Evolutionary conservation across 2,329 filamentous ascomycete species (phyloP), one percentile per base, ranked within the genome.

Genomic region (Thermomyces lanuginosus): DNA sequence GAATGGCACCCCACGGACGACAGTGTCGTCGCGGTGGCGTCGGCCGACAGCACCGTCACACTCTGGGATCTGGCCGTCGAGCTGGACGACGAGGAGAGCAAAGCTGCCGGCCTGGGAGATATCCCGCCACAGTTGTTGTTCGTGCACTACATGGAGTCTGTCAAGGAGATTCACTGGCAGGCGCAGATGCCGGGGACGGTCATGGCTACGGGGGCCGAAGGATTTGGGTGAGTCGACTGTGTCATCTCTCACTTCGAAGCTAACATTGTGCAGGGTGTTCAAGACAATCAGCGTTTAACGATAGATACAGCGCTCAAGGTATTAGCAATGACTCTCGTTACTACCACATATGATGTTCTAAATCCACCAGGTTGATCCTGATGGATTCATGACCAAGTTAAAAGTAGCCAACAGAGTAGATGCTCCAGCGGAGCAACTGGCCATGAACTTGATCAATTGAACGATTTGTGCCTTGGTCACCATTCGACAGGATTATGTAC

Each of bases 1-100:
- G 84, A 95, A 59, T 98, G 89, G 86, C 86, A 95, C 54, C 86
- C 89, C 2, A 86, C 81, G 1, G 89, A 98, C 46, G 86, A 98
- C 62, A 91, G 79, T 49, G 91, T 95, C 44, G 72, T 98, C 9
- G 79, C 82, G 2, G 83, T 95, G 21, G 86, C 81, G 12, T 81
- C 82, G 0, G 89, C 76, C 22, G 89, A 98, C 53, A 86, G 84
- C 57, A 95, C 86, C 0, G 71, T 95, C 16, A 93, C 89, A 1
- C 60, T 95, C 16, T 95, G 89, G 89, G 89, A 98, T 68, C 55
- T 98, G 48, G 83, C 84, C 0, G 89, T 95, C 31, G 89, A 98
- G 62, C 52, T 95, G 34, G 89, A 98, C 43, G 89, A 95, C 48
- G 89, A 98, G 55, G 89, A 95, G 64, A 91, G 77, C 57, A 80